These are phyloP conservation scores for Xylaria multiplex DNA, from an alignment of 2,329 filamentous ascomycete species.

Conservation along the genomic window DNA sequence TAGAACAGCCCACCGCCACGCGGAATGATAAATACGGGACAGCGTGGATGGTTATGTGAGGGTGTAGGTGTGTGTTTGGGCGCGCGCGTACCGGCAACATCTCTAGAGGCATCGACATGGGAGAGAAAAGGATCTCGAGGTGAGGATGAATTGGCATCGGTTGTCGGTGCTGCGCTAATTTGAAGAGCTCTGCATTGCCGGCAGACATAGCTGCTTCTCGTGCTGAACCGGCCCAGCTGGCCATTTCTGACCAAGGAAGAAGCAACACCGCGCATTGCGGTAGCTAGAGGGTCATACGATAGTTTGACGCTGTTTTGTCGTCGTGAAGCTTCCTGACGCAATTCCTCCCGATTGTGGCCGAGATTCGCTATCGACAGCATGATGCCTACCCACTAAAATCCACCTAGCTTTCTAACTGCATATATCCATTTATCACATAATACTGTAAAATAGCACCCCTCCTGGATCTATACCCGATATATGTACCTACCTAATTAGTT, in stretches of 20 bases:
- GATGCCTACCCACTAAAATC: background rate
- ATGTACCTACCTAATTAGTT: too few species aligned
- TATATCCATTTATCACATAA: background rate
- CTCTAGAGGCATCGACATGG: slow-evolving; percentile 56
- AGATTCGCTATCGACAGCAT: background rate
- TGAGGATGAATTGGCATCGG: slow-evolving; percentile 62
- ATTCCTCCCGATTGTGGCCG: slow-evolving; percentile 4
- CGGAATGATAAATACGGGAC: background rate
- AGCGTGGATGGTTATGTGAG: too few species aligned
- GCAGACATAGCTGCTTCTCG: slow-evolving; percentile 55
- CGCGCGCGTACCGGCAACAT: slow-evolving; percentile 59
- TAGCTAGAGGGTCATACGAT: slow-evolving; percentile 2
- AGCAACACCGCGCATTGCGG: slow-evolving; percentile 46
- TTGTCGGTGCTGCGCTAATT: slow-evolving; percentile 70
- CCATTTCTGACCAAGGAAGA: slow-evolving; percentile 43
- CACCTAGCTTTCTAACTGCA: background rate
- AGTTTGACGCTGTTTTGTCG: slow-evolving; percentile 1
- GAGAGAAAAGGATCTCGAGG: slow-evolving; percentile 66
- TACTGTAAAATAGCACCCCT: too few species aligned
- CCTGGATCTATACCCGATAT: too few species aligned
- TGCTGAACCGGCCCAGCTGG: slow-evolving; percentile 40
- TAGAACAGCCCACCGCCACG: background rate
- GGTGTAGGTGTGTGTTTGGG: background rate
- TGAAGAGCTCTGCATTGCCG: slow-evolving; percentile 69
- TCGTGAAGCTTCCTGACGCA: slow-evolving; percentile 34